phyloP scores from a whole-genome alignment of 495 filamentous ascomycete species.

The Podospora sp. region DNA sequence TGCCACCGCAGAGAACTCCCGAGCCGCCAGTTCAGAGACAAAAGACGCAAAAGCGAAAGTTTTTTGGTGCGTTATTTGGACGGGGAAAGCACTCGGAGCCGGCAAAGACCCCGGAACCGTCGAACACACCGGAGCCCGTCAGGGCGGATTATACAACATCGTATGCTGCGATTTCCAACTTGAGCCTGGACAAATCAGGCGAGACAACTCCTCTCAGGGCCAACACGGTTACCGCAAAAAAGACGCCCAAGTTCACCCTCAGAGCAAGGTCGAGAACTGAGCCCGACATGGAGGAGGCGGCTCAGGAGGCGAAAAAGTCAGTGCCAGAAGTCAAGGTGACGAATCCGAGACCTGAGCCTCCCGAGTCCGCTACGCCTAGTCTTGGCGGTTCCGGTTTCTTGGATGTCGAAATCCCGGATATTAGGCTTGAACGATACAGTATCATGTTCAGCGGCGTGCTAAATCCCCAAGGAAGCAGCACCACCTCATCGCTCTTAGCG shows the following conservation, averaged over 20 bases:
- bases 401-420: slow-evolving; percentile 77
- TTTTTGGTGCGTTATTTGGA: slow-evolving; percentile 53
- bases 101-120: slow-evolving; percentile 25
- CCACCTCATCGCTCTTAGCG: slow-evolving; percentile 57
- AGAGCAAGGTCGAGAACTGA: slow-evolving; percentile 43
- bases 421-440: slow-evolving; percentile 86
- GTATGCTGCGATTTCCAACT: slow-evolving; percentile 13
- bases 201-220: slow-evolving; percentile 35
- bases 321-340: neutral
- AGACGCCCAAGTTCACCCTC: slow-evolving; percentile 39
- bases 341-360: slow-evolving; percentile 10
- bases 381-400: slow-evolving; percentile 42
- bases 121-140: neutral
- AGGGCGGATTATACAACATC: slow-evolving; percentile 16
- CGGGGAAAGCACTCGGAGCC: slow-evolving; percentile 41
- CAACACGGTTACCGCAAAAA: slow-evolving; percentile 38
- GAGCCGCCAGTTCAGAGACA: slow-evolving; percentile 40
- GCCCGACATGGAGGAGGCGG: slow-evolving; percentile 26
- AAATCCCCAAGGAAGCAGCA: slow-evolving; percentile 36
- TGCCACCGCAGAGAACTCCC: slow-evolving; percentile 26
- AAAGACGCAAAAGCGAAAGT: slow-evolving; percentile 51
- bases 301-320: slow-evolving; percentile 22
- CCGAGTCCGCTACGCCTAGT: slow-evolving; percentile 20
- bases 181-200: slow-evolving; percentile 1
- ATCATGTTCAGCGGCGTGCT: slow-evolving; percentile 90